phyloP scores from a whole-genome alignment of 805 yeast species.

The Kluyveromyces aestuarii region DNA sequence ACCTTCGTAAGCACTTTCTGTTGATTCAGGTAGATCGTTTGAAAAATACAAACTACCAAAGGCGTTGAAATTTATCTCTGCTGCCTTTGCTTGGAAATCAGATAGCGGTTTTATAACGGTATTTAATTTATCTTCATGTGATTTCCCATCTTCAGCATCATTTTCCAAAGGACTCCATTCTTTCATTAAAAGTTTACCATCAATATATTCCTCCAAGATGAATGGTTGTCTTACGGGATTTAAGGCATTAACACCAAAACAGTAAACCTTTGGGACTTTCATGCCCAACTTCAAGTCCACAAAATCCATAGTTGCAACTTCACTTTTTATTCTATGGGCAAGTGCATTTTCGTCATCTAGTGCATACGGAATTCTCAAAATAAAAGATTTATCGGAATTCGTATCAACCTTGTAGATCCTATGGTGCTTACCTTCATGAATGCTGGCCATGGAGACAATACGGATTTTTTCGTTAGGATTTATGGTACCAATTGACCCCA shows the following conservation, averaged over 20 bases:
- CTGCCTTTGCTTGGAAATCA: slow-evolving; percentile 49
- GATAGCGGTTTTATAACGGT: slow-evolving; percentile 65
- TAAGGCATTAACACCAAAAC: slow-evolving; percentile 50
- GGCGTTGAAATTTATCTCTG: slow-evolving; percentile 52
- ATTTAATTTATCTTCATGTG: slow-evolving; percentile 41
- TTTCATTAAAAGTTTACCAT: slow-evolving; percentile 78
- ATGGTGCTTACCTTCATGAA: slow-evolving; percentile 93
- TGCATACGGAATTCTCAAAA: slow-evolving; percentile 80
- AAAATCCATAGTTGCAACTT: slow-evolving; percentile 91
- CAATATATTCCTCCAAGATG: slow-evolving; percentile 69
- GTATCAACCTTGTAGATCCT: slow-evolving; percentile 70
- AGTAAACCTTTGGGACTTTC: slow-evolving; percentile 63
- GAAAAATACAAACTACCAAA: slow-evolving; percentile 80
- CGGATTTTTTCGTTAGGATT: slow-evolving; percentile 37
- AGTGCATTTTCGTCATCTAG: slow-evolving; percentile 58
- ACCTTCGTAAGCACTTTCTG: slow-evolving; percentile 43
- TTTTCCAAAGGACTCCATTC: slow-evolving; percentile 83
- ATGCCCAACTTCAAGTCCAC: slow-evolving; percentile 52
- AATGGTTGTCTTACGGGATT: slow-evolving; percentile 69
- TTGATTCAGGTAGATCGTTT: slow-evolving; percentile 46
- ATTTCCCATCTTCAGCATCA: slow-evolving; percentile 37
- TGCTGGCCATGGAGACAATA: slow-evolving; percentile 66
- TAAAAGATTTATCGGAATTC: slow-evolving; percentile 49
- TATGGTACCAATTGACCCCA: slow-evolving; percentile 35
- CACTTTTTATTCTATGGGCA: slow-evolving; percentile 66